Evolutionary conservation across 2,329 filamentous ascomycete species (phyloP).

Genomic region (Neofusicoccum laricinum): DNA sequence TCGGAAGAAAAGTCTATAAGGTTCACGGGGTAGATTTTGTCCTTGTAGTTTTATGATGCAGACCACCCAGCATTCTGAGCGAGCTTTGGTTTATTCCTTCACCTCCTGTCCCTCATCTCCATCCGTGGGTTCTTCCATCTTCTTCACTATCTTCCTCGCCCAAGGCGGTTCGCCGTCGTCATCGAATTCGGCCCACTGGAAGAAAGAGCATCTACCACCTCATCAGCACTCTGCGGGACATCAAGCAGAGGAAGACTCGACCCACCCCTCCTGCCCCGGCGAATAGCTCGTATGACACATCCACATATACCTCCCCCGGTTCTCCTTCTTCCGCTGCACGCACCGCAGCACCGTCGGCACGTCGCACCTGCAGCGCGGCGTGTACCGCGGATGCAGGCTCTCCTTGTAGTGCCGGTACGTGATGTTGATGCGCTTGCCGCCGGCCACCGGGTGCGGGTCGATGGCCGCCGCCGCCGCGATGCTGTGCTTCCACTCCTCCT

Average conservation of each 20-base stretch:
- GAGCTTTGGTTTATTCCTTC: background rate
- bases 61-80: background rate
- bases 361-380: slow-evolving; percentile 73
- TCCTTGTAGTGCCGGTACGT: slow-evolving; percentile 87
- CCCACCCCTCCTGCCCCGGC: slow-evolving; percentile 55
- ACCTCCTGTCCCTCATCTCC: too few relatives aligned
- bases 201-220: slow-evolving; percentile 64
- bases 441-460: slow-evolving; percentile 78
- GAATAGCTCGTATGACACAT: slow-evolving; percentile 81
- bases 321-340: slow-evolving; percentile 75
- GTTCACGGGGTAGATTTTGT: background rate
- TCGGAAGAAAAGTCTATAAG: background rate
- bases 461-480: slow-evolving; percentile 73
- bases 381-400: slow-evolving; percentile 71
- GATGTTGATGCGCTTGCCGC: slow-evolving; percentile 82
- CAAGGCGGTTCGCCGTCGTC: slow-evolving; percentile 79
- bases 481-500: slow-evolving; percentile 93
- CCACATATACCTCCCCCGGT: slow-evolving; percentile 82
- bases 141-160: slow-evolving; percentile 25
- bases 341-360: slow-evolving; percentile 70
- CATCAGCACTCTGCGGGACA: slow-evolving; percentile 25
- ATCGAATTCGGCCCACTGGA: slow-evolving; percentile 83
- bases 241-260: background rate
- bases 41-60: background rate
- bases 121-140: background rate